Base-by-base conservation (phyloP, 768 basidiomycete species). In the Leccinum imitatum region DNA sequence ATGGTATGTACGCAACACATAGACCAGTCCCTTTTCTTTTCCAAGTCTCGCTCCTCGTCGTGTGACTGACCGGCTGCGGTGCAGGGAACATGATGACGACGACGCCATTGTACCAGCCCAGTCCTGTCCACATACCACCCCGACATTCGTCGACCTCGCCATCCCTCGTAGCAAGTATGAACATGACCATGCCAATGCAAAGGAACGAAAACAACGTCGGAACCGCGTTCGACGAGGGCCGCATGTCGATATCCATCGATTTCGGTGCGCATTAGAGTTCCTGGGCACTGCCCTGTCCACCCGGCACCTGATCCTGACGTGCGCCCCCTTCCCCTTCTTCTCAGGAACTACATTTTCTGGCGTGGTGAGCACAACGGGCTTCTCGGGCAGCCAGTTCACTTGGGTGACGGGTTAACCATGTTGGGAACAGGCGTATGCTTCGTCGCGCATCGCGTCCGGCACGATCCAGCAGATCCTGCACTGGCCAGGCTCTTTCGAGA, bases 321-420 rank as follows among this genome's bases (percentile, higher is more conserved):
- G 50, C 46, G 48, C 5, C 19, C 48, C 23, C 27, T 31, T 23
- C 19, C 33, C 62, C 51, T 48, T 39, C 3, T 30, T 30, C 46
- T 27, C 44, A 92, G 91, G 91, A 73, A 93, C 91, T 3, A 93
- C 90, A 4, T 93, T 92, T 75, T 92, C 91, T 25, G 91, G 91
- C 60, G 87, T 93, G 60, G 91, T 91, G 71, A 75, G 90, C 82
- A 11, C 4, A 56, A 57, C 37, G 1, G 6, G 3, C 2, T 11
- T n/a, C 4, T 19, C 10, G 3, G 17, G 19, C 25, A n/a, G 39
- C 15, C 5, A 13, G 2, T 35, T 13, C 33, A 10, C 15, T 59
- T 37, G 39, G 9, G 35, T 9, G n/a, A 39, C 37, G n/a, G 25
- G 51, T 58, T 63, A 62, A 59, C 65, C 56, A 6, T 23, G 51